Conservation (phyloP, 2,329 filamentous ascomycete genomes). For the Cladosporium sp. region DNA sequence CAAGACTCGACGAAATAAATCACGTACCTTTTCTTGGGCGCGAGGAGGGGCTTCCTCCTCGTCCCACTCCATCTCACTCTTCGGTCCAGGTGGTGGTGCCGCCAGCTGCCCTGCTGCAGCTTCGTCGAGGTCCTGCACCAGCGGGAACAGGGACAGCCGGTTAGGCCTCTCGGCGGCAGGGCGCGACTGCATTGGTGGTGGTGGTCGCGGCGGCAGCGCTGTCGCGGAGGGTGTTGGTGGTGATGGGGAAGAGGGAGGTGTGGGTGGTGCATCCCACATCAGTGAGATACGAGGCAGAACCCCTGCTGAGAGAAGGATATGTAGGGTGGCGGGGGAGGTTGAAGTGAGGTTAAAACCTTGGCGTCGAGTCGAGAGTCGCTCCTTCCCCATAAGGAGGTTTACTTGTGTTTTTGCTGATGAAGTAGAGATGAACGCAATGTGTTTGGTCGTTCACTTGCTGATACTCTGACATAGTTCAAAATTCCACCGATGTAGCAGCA, state of each 20-base stretch:
- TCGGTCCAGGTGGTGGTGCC: slow-evolving; percentile 3
- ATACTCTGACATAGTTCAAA: background rate
- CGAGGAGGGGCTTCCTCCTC: slow-evolving; percentile 10
- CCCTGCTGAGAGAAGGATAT: background rate
- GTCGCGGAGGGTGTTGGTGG: background rate
- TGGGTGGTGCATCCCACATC: background rate
- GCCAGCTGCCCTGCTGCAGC: slow-evolving; percentile 1
- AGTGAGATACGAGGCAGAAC: background rate
- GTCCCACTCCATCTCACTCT: slow-evolving; percentile 15
- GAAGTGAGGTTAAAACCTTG: slow-evolving; percentile 5
- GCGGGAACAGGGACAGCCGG: slow-evolving; percentile 10
- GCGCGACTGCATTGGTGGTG: slow-evolving; percentile 13
- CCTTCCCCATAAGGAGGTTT: background rate
- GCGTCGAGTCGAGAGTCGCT: background rate
- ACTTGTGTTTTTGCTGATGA: background rate
- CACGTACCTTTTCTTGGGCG: slow-evolving; percentile 8
- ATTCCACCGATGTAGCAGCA: background rate
- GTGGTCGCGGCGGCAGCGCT: slow-evolving; percentile 5
- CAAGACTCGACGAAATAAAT: background rate
- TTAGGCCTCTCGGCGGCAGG: slow-evolving; percentile 8
- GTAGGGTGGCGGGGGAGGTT: background rate
- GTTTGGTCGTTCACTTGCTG: background rate
- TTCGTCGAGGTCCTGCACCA: slow-evolving; percentile 13
- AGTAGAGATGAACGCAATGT: background rate
- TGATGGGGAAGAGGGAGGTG: background rate